Percentiles rank a stretch among this genome's conserved stretches.
Conservation (phyloP, 306 rosid species). For the Sicyos baderoa region DNA sequence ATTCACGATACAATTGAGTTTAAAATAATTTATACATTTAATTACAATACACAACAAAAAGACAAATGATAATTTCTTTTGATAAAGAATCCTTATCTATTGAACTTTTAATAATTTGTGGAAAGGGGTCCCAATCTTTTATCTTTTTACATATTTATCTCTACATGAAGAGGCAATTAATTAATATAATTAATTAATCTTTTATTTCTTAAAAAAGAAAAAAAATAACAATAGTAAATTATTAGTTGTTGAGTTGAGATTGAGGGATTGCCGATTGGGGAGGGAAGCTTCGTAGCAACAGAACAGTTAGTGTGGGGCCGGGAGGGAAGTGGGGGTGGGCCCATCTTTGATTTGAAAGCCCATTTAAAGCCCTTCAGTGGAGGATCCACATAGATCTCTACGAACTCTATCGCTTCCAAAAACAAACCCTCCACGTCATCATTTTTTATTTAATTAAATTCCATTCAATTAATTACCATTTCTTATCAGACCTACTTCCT, state of each 20-base stretch:
- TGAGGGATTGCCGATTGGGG: not conserved
- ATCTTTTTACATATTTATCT: not conserved
- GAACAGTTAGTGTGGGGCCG: not conserved
- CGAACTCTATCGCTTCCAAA: constrained; percentile 24
- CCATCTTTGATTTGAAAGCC: constrained; percentile 39
- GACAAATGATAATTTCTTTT: not conserved
- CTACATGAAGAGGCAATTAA: not conserved
- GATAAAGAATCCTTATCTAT: not conserved
- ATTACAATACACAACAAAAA: not conserved
- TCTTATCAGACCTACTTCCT: not conserved
- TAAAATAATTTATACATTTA: too few relatives aligned
- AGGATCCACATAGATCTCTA: constrained; percentile 35
- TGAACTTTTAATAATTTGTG: not conserved
- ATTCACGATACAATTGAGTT: too few relatives aligned
- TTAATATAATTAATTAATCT: not conserved
- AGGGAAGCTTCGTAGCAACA: constrained; percentile 3
- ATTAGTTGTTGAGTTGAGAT: not conserved
- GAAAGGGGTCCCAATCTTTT: not conserved
- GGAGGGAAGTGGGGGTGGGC: constrained; percentile 14
- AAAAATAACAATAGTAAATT: not conserved
- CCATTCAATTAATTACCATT: not conserved
- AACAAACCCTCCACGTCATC: not conserved
- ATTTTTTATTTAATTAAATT: not conserved
- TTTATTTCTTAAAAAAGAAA: too few relatives aligned
- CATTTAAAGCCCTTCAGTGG: constrained; percentile 42